Base-by-base conservation (phyloP, 768 basidiomycete species). In the Mycena epipterygia region DNA sequence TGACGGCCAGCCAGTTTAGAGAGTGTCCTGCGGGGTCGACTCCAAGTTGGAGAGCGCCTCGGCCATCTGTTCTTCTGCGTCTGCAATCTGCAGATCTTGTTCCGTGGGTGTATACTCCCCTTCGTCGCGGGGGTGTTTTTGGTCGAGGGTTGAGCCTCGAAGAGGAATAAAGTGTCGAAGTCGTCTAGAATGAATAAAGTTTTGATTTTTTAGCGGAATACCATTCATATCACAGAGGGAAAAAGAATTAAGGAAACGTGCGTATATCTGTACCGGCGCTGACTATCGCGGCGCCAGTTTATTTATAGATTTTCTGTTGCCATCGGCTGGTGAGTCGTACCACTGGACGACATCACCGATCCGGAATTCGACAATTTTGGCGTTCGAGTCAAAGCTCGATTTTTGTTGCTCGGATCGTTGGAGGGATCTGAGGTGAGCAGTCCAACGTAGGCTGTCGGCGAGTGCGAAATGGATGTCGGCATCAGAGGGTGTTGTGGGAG, bases 211-310 rank as follows among this genome's bases (percentile, higher is more conserved):
- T 32, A 70, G 64, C 14, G 71, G 68, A 25, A 63, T 44, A 14
- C 76, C 75, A 6, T 70, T 63, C 21, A 74, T 30, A 11, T 68
- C 75, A 35, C 70, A 73, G 5, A 78, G 64, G 23, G 62, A 69
- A 73, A 75, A 78, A 1, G 75, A 78, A 48, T 77, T 79, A n/a
- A 70, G 49, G 30, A 67, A 49, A 8, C 62, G 35, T 6, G 62
- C 62, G 19, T 37, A 23, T 14, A 78, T 70, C 5, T 62, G 46
- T 3, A 46, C 44, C 12, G 78, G 80, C 12, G 72, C 58, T 0
- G 78, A 80, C 81, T 79, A 81, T 23, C 73, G 74, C 7, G 79
- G 78, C 6, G 72, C 42, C 2, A 80, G 67, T 56, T 82, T 82
- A 42, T 68, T 61, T 19, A 62, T 64, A 11, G 59, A 58, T 6